Percentiles rank a stretch among this genome's conserved stretches.
Evolutionary conservation across 2,329 filamentous ascomycete species (phyloP).

Genomic region (Ophiostoma tasmaniense): DNA sequence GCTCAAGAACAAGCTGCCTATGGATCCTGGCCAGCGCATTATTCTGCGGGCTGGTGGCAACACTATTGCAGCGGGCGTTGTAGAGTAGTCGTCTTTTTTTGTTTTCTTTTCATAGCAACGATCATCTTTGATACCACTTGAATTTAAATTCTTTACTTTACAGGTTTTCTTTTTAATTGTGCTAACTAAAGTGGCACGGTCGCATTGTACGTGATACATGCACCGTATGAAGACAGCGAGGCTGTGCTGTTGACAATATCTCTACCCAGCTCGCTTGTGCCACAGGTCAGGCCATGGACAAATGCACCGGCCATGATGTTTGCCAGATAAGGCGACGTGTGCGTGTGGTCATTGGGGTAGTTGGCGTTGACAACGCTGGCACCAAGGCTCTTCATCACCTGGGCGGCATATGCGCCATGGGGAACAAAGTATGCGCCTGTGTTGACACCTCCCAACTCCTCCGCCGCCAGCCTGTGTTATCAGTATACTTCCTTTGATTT

Average conservation of each 20-base stretch:
- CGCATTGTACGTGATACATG: slow-evolving; percentile 17
- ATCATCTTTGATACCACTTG: not conserved
- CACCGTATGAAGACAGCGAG: slow-evolving; percentile 13
- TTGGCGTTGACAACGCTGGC: slow-evolving; percentile 40
- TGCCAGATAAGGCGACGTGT: slow-evolving; percentile 50
- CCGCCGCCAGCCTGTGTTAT: slow-evolving; percentile 24
- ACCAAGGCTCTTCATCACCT: slow-evolving; percentile 40
- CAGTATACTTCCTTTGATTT: too few species aligned
- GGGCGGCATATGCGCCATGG: slow-evolving; percentile 44
- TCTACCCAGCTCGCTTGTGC: slow-evolving; percentile 17
- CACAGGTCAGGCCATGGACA: slow-evolving; percentile 23
- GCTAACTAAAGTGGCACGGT: slow-evolving; percentile 9
- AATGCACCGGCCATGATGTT: slow-evolving; percentile 49
- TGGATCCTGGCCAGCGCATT: slow-evolving; percentile 72
- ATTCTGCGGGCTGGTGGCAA: slow-evolving; percentile 72
- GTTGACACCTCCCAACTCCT: slow-evolving; percentile 30
- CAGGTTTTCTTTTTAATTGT: not conserved
- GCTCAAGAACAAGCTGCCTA: slow-evolving; percentile 62
- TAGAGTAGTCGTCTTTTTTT: slow-evolving; percentile 46
- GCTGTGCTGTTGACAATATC: slow-evolving; percentile 17
- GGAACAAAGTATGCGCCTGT: slow-evolving; percentile 47
- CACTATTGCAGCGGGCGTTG: slow-evolving; percentile 77
- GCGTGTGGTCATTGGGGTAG: slow-evolving; percentile 55
- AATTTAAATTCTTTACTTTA: not conserved
- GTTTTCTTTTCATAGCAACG: not conserved